phyloP scores from a whole-genome alignment of 2,329 filamentous ascomycete species.

The Stemphylium lycopersici region DNA sequence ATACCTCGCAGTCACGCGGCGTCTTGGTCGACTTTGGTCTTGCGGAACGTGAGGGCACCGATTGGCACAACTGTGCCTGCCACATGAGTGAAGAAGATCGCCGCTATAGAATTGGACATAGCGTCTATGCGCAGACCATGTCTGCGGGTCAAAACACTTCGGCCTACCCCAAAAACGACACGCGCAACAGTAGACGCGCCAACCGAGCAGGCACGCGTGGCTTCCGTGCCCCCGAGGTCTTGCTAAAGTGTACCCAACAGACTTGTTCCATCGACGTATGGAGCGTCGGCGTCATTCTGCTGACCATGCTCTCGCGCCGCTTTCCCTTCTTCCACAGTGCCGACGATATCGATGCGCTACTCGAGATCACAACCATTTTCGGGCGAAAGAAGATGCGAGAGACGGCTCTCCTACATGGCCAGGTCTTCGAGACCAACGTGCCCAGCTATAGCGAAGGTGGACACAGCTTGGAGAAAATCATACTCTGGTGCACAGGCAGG shows the following conservation, averaged over 20 bases:
- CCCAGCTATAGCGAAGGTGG: constrained; percentile 86
- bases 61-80: constrained; percentile 83
- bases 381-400: constrained; percentile 82
- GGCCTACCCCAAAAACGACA: constrained; percentile 89
- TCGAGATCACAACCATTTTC: constrained; percentile 96
- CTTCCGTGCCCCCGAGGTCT: constrained; percentile 93
- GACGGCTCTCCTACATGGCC: constrained; percentile 83
- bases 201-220: constrained; percentile 95
- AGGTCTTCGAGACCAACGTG: constrained; percentile 90
- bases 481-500: constrained; percentile 90
- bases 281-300: constrained; percentile 93
- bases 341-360: constrained; percentile 97
- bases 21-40: constrained; percentile 99
- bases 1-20: constrained; percentile 77
- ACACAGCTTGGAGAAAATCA: constrained; percentile 89
- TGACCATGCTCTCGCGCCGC: constrained; percentile 89
- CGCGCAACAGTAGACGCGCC: constrained; percentile 82
- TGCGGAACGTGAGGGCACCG: constrained; percentile 75
- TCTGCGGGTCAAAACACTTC: constrained; percentile 48
- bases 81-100: constrained; percentile 68
- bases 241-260: constrained; percentile 96
- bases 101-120: constrained; percentile 62
- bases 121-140: constrained; percentile 64
- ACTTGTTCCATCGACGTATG: constrained; percentile 93
- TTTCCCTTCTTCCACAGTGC: constrained; percentile 99